Evolutionary conservation across 78 protist genomes (phyloP).

Genomic region (Emiliania huxleyi): DNA sequence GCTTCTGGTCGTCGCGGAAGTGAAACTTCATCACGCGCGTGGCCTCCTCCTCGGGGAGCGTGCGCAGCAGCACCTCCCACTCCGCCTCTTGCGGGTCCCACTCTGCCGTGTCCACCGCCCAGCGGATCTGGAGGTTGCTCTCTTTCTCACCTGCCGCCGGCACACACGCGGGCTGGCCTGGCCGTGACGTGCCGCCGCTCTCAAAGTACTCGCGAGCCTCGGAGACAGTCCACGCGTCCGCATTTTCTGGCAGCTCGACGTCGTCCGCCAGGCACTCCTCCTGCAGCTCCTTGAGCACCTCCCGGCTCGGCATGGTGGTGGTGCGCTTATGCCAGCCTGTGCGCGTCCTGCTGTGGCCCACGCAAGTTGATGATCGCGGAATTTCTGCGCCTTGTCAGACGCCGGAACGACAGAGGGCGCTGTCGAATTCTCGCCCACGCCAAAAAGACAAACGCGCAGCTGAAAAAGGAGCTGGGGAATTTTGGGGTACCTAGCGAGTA

Average conservation of each 20-base stretch:
- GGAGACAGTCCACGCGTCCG: background rate
- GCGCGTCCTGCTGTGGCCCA: too few relatives aligned
- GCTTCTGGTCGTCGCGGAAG: slow-evolving; percentile 23
- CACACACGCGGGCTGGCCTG: background rate
- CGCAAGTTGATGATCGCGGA: too few relatives aligned
- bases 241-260: background rate
- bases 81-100: background rate
- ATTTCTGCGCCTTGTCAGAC: too few relatives aligned
- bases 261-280: background rate
- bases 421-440: too few relatives aligned
- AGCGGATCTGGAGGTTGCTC: background rate
- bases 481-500: too few relatives aligned
- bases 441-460: too few relatives aligned
- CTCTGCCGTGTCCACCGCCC: background rate
- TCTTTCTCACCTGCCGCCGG: background rate
- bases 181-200: background rate
- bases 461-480: too few relatives aligned
- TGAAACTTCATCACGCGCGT: background rate
- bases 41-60: background rate
- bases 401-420: too few relatives aligned
- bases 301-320: background rate
- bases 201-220: background rate
- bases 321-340: too few relatives aligned
- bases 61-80: background rate
- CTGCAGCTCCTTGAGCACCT: background rate